Evolutionary conservation across 805 yeast genomes (phyloP).

Genomic region (Candida andamanensis): DNA sequence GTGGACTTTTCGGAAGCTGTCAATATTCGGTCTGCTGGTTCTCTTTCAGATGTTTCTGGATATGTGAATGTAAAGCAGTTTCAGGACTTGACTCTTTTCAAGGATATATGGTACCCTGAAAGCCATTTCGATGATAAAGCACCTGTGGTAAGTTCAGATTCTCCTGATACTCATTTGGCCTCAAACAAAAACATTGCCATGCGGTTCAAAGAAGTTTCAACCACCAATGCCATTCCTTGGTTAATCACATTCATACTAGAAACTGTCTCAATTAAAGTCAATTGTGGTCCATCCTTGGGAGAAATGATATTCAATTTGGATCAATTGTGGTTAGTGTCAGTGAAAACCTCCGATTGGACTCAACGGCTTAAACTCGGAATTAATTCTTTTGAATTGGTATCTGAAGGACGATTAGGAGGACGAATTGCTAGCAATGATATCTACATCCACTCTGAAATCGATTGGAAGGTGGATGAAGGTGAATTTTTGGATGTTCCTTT

Average conservation of each 20-base stretch:
- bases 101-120: conserved; percentile 74
- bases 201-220: conserved; percentile 52
- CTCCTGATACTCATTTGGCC: conserved; percentile 10
- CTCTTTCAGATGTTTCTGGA: conserved; percentile 50
- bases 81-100: conserved; percentile 79
- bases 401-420: conserved; percentile 83
- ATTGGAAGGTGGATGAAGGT: conserved; percentile 54
- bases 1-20: conserved; percentile 38
- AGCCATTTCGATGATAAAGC: not conserved
- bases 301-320: conserved; percentile 50
- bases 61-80: conserved; percentile 77
- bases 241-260: conserved; percentile 52
- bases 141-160: no score
- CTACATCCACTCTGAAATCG: conserved; percentile 57
- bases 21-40: conserved; percentile 46
- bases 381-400: conserved; percentile 43
- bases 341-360: conserved; percentile 63
- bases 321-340: conserved; percentile 62
- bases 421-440: conserved; percentile 44
- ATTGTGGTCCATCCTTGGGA: conserved; percentile 84
- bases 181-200: conserved; percentile 36
- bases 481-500: conserved; percentile 55
- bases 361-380: conserved; percentile 65
- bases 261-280: conserved; percentile 53
- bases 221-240: conserved; percentile 72